Conservation (phyloP, 768 basidiomycete genomes). For the Tubosaeta sp. region DNA sequence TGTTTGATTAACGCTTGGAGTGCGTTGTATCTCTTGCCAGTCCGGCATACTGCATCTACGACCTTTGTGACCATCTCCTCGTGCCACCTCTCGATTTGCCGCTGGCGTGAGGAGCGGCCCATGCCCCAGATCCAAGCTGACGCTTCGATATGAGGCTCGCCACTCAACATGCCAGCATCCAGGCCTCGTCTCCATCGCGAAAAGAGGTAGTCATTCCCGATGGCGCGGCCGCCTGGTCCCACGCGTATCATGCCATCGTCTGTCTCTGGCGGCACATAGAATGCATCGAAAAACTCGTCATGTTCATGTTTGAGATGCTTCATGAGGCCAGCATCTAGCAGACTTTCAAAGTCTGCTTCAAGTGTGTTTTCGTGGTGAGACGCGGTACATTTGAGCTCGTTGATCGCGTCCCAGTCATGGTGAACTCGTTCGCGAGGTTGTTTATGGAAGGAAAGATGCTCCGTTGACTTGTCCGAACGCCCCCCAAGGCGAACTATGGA, state of each 20-base stretch:
- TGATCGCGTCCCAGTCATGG: constrained; percentile 9
- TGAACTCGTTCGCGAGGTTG: neutral
- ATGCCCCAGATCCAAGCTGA: constrained; percentile 39
- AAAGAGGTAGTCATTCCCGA: constrained; percentile 41
- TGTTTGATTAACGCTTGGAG: constrained; percentile 29
- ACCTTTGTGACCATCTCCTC: constrained; percentile 29
- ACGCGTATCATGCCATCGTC: constrained; percentile 45
- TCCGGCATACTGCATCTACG: constrained; percentile 28
- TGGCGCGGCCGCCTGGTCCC: constrained; percentile 36
- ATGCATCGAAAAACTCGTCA: constrained; percentile 38
- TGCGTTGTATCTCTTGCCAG: constrained; percentile 35
- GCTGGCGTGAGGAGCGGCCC: constrained; percentile 26
- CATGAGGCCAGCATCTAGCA: neutral
- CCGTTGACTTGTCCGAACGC: constrained; percentile 46
- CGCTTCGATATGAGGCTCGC: constrained; percentile 20
- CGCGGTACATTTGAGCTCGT: constrained; percentile 25
- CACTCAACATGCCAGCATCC: constrained; percentile 42
- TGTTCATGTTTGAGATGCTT: constrained; percentile 35
- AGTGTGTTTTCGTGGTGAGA: constrained; percentile 26
- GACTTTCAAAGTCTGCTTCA: constrained; percentile 15
- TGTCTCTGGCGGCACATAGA: constrained; percentile 34
- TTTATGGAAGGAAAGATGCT: constrained; percentile 38
- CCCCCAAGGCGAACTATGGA: constrained; percentile 57
- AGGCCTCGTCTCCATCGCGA: constrained; percentile 42
- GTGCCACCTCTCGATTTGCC: constrained; percentile 31